A percentile compares a stretch with the other conserved stretches of the same genome.
Conservation (phyloP, 495 filamentous ascomycete genomes). For the Cenococcum geophilum region DNA sequence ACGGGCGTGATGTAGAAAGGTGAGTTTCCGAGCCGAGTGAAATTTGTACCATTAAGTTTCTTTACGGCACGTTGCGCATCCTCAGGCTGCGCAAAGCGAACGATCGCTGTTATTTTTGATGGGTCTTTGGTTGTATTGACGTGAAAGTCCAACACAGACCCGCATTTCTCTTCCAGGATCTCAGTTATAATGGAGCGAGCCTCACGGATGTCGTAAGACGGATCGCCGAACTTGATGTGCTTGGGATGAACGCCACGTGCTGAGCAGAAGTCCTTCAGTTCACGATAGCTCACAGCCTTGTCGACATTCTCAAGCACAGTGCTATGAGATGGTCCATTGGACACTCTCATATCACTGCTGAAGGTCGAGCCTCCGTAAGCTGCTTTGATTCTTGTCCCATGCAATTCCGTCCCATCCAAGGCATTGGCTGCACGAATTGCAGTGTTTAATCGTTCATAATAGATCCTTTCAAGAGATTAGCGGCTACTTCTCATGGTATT, state of each 20-base stretch:
- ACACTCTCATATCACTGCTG: no score
- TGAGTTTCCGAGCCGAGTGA: neutral
- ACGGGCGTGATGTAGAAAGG: neutral
- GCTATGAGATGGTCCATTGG: no score
- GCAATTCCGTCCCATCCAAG: no score
- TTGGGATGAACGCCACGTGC: neutral
- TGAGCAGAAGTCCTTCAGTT: neutral
- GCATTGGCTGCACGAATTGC: no score
- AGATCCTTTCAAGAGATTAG: no score
- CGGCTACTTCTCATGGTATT: no score
- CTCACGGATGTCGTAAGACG: neutral
- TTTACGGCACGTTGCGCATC: neutral
- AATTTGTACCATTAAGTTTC: neutral
- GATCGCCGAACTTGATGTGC: neutral
- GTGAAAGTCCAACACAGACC: neutral
- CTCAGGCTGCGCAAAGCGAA: neutral
- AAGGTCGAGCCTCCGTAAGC: no score
- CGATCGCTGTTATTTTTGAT: neutral
- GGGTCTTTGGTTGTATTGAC: neutral
- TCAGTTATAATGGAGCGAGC: neutral
- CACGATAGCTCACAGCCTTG: neutral
- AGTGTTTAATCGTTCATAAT: no score
- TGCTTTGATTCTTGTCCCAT: no score
- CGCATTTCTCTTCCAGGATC: neutral
- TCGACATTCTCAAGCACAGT: neutral